Conservation (phyloP, 2,329 filamentous ascomycete genomes). For the Paecilomyces fulvus region DNA sequence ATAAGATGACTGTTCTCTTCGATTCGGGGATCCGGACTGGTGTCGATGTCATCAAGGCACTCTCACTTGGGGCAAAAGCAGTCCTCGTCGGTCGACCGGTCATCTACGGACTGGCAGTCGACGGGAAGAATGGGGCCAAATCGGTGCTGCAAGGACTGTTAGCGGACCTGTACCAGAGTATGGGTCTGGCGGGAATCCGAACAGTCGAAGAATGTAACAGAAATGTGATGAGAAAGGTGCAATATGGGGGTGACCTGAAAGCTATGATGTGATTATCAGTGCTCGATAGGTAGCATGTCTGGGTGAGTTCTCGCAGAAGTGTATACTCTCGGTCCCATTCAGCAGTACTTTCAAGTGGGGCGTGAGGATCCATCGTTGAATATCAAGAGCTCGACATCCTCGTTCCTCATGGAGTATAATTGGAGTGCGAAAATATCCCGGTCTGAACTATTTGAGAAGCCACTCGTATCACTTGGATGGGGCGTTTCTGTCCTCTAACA, state of each 20-base stretch:
- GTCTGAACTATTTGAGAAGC: too few species aligned
- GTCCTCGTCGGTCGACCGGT: slow-evolving; percentile 51
- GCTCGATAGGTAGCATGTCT: background rate
- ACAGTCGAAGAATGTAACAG: slow-evolving; percentile 27
- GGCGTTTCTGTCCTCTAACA: too few species aligned
- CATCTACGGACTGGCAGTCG: slow-evolving; percentile 50
- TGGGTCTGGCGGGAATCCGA: slow-evolving; percentile 46
- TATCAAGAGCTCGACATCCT: too few species aligned
- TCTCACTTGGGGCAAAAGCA: slow-evolving; percentile 48
- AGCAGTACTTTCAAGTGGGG: background rate
- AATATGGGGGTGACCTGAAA: slow-evolving; percentile 27
- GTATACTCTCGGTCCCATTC: background rate
- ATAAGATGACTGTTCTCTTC: slow-evolving; percentile 40
- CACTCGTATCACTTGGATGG: too few species aligned
- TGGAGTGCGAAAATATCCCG: too few species aligned
- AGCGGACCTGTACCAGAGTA: slow-evolving; percentile 47
- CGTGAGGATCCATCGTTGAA: too few species aligned
- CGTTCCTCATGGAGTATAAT: too few species aligned
- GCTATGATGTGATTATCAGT: slow-evolving; percentile 18
- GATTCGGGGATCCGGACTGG: slow-evolving; percentile 45
- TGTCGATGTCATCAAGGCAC: slow-evolving; percentile 43
- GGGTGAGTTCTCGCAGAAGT: background rate
- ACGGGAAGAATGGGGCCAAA: slow-evolving; percentile 47
- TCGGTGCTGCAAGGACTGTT: slow-evolving; percentile 44
- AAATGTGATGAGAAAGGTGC: slow-evolving; percentile 23